Base-by-base conservation (phyloP, 805 yeast genomes). In the Scheffersomyces ergatensis region DNA sequence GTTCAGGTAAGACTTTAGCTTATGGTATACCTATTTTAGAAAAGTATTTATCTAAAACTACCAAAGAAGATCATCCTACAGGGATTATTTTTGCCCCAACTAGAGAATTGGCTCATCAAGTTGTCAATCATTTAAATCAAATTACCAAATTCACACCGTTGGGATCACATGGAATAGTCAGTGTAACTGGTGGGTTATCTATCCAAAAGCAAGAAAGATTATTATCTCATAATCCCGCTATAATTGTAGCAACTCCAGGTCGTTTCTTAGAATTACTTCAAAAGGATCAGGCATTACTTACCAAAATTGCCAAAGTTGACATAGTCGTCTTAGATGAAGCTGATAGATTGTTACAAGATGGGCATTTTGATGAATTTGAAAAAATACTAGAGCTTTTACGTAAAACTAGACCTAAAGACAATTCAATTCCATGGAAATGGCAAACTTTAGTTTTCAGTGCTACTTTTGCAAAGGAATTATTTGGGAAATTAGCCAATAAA, bases 1-100 rank as follows among this genome's bases (percentile, higher is more conserved):
- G 99, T 60, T 87, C 96, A 1, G 99, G 99, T 73, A 93, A 93
- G 59, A 93, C 99, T 0, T 69, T 90, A 43, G 99, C 99, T 0
- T 93, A 88, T 60, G 97, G 97, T 34, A 78, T 93, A 20, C 97
- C 99, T 8, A 83, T 95, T 21, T 61, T 93, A 45, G 96, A 92
- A 55, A 77, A 73, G 44, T 76, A 78, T 43, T 44, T 52, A 29
- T 47, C 52, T 37, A 39, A 44, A 11, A 48, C 50, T 26, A 37
- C 36, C 4, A 36, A 49, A 7, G 50, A 57, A 4, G 58, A 53
- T 14, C 54, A 72, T 17, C 90, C 96, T 3, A 67, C 80, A 4
- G 98, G 89, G 4, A 68, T 93, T 11, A 77, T 93, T 21, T 85
- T 93, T 55, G 85, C 96, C 0, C 99, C 99, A 24, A 93, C 99